Conservation (phyloP, 2,329 filamentous ascomycete species). For the Botrytis galanthina region DNA sequence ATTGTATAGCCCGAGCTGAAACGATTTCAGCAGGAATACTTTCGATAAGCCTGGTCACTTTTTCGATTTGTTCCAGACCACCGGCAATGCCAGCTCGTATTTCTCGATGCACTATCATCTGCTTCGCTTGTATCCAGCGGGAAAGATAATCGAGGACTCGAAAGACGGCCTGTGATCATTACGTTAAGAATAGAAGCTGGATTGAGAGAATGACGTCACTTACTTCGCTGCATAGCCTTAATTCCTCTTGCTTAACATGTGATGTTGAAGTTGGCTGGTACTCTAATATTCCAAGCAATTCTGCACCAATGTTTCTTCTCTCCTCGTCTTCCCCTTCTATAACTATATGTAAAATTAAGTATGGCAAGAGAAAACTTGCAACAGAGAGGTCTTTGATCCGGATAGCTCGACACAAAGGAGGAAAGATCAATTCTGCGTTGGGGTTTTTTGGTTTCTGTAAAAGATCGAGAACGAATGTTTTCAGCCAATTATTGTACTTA, state of each 20-base stretch:
- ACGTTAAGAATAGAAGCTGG: conserved; percentile 31
- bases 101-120: conserved; percentile 13
- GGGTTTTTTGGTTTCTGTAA: conserved; percentile 72
- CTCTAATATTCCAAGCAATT: conserved; percentile 73
- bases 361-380: conserved; percentile 84
- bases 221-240: conserved; percentile 85
- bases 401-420: conserved; percentile 77
- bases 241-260: conserved; percentile 67
- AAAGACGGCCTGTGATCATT: conserved; percentile 69
- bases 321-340: conserved; percentile 66
- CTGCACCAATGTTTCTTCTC: conserved; percentile 63
- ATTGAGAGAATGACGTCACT: conserved; percentile 32
- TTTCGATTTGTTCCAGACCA: conserved; percentile 46
- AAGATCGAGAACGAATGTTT: conserved; percentile 76
- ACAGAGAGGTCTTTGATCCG: conserved; percentile 83
- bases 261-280: conserved; percentile 51
- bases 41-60: conserved; percentile 71
- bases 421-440: conserved; percentile 75
- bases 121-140: conserved; percentile 76
- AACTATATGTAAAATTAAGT: conserved; percentile 78
- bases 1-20: conserved; percentile 84
- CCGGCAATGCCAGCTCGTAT: conserved; percentile 42
- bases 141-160: conserved; percentile 87
- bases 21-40: conserved; percentile 69
- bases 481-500: conserved; percentile 78